Evolutionary conservation across 805 yeast genomes (phyloP).

Genomic region (Saccharomycopsis oosterbeekiorum): DNA sequence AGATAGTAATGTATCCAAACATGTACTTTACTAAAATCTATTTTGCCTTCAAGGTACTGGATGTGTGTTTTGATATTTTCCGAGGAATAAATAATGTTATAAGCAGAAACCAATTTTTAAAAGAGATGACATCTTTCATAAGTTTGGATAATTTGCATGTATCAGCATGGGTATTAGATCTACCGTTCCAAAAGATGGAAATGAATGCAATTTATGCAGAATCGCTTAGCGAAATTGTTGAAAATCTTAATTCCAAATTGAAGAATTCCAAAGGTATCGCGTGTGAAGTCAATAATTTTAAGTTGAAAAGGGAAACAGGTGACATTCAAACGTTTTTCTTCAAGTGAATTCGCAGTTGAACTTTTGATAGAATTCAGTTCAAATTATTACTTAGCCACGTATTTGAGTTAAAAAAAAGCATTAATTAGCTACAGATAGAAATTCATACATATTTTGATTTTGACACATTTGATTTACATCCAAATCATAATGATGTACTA

Average conservation of each 20-base stretch:
- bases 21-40: conserved; percentile 4
- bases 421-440: no score
- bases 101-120: neutral
- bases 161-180: neutral
- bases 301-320: conserved; percentile 1
- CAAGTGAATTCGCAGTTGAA: neutral
- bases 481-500: no score
- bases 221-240: neutral
- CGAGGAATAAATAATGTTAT: neutral
- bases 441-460: no score
- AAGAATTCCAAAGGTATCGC: neutral
- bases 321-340: neutral
- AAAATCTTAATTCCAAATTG: neutral
- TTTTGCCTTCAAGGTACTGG: conserved; percentile 2
- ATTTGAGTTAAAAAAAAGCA: no score
- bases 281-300: neutral
- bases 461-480: no score
- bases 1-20: conserved; percentile 2
- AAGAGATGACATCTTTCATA: neutral
- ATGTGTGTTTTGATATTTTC: neutral
- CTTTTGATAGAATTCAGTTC: neutral
- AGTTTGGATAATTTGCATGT: conserved; percentile 2
- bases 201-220: conserved; percentile 1
- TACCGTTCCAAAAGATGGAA: neutral
- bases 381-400: no score